phyloP scores from a whole-genome alignment of 2,329 filamentous ascomycete genomes.

The Xylariales sp. region DNA sequence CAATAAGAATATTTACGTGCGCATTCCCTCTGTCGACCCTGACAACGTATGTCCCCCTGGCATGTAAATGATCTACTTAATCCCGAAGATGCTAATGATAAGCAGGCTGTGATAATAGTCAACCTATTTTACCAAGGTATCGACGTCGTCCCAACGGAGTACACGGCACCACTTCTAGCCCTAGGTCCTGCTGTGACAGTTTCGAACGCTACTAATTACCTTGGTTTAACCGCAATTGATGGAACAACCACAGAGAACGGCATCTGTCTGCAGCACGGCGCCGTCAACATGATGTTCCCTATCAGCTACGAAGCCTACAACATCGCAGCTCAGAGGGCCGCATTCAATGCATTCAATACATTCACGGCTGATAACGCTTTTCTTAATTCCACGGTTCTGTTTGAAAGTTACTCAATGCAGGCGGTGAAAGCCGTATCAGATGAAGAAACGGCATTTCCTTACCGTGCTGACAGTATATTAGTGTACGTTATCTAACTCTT shows the following conservation, averaged over 20 bases:
- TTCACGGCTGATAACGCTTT: neutral
- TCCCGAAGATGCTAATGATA: neutral
- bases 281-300: neutral
- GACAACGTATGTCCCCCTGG: slow-evolving; percentile 2
- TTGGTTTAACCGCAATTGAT: neutral
- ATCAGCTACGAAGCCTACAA: slow-evolving; percentile 2
- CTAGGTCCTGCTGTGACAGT: neutral
- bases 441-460: slow-evolving; percentile 3
- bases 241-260: neutral
- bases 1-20: neutral
- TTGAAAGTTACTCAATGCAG: slow-evolving; percentile 3
- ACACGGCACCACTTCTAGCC: neutral
- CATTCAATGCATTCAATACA: slow-evolving; percentile 1
- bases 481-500: neutral
- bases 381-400: neutral
- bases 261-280: neutral
- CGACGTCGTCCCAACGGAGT: neutral
- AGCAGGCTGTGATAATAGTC: neutral
- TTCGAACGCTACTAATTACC: neutral
- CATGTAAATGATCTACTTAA: neutral
- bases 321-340: neutral
- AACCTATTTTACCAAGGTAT: slow-evolving; percentile 1
- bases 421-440: slow-evolving; percentile 1
- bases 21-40: slow-evolving; percentile 1
- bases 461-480: neutral